phyloP scores from a whole-genome alignment of 78 protist species.

The Guillardia theta region DNA sequence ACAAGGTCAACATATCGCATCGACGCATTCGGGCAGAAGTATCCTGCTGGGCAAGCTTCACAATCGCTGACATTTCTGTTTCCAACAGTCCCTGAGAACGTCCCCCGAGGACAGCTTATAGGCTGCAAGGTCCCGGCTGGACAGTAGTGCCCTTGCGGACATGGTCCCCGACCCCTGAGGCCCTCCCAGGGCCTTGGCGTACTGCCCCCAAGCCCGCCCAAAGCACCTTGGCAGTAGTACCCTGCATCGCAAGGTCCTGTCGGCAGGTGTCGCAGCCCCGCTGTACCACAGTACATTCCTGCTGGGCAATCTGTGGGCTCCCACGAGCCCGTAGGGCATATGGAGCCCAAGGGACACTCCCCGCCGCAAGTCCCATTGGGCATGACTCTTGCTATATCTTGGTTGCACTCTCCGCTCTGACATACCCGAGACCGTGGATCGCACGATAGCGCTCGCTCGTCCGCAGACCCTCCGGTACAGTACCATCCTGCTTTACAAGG shows the following conservation, averaged over 20 bases:
- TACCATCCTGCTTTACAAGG: slow-evolving; percentile 52
- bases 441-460: neutral
- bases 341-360: neutral
- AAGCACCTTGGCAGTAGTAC: slow-evolving; percentile 33
- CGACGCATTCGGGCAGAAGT: neutral
- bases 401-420: neutral
- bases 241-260: slow-evolving; percentile 54
- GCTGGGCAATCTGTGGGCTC: slow-evolving; percentile 18
- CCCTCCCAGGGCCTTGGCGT: neutral
- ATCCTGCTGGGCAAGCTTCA: neutral
- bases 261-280: slow-evolving; percentile 17
- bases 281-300: slow-evolving; percentile 48
- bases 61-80: neutral
- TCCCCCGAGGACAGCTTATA: slow-evolving; percentile 19
- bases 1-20: neutral
- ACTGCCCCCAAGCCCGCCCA: neutral
- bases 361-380: neutral
- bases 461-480: neutral
- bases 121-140: neutral
- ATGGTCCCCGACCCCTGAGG: neutral
- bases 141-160: slow-evolving; percentile 59
- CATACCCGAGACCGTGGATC: neutral
- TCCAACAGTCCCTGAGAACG: neutral
- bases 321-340: neutral
- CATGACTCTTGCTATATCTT: neutral